phyloP scores from a whole-genome alignment of 495 filamentous ascomycete species.

The Hapsidospora chrysogenum region DNA sequence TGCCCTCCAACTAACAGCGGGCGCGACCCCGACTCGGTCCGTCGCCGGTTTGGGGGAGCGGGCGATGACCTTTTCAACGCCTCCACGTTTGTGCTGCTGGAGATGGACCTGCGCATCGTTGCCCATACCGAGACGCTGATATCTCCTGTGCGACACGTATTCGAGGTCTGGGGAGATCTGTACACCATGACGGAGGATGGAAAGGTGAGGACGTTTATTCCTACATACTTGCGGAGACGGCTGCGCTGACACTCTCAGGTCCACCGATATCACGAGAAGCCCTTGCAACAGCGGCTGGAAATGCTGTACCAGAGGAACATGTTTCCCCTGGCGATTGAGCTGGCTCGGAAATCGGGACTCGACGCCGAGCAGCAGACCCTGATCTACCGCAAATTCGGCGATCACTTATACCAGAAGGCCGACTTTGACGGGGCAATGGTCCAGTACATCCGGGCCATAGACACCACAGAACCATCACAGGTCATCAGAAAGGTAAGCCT shows the following conservation, averaged over 20 bases:
- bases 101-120: slow-evolving; percentile 80
- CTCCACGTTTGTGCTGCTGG: slow-evolving; percentile 72
- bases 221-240: neutral
- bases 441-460: slow-evolving; percentile 90
- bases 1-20: slow-evolving; percentile 49
- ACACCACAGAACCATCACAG: slow-evolving; percentile 86
- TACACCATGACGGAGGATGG: slow-evolving; percentile 80
- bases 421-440: slow-evolving; percentile 97
- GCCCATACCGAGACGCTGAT: slow-evolving; percentile 74
- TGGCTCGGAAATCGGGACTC: slow-evolving; percentile 76
- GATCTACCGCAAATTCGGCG: slow-evolving; percentile 87
- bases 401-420: slow-evolving; percentile 85
- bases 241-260: slow-evolving; percentile 34
- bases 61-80: slow-evolving; percentile 63
- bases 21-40: slow-evolving; percentile 33
- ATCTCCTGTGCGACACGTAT: slow-evolving; percentile 60
- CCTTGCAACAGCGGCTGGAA: slow-evolving; percentile 77
- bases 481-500: slow-evolving; percentile 65
- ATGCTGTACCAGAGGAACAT: slow-evolving; percentile 89
- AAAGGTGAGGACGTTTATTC: too few species aligned
- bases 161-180: slow-evolving; percentile 81
- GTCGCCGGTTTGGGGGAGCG: slow-evolving; percentile 45
- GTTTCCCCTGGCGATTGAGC: slow-evolving; percentile 78
- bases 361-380: slow-evolving; percentile 68
- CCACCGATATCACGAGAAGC: slow-evolving; percentile 83